These are phyloP conservation scores for Glycine latifolia DNA, from an alignment of 306 rosid species.

Conservation along the genomic window DNA sequence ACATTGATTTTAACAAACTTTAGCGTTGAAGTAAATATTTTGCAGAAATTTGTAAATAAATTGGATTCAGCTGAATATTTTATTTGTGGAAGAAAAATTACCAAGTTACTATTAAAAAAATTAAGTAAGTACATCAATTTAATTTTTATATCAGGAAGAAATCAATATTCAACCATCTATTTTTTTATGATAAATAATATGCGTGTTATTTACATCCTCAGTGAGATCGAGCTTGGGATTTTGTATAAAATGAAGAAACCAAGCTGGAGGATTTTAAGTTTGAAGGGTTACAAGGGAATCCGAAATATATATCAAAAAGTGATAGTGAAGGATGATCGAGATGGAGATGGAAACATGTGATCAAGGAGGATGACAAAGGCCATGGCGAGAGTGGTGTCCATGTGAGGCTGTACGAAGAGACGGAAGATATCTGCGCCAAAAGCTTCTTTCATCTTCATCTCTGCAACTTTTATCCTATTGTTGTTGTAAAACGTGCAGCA, in stretches of 20 bases:
- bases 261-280: constrained; percentile 40
- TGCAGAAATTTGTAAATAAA: no score
- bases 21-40: no score
- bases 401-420: constrained; percentile 61
- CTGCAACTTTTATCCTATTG: constrained; percentile 65
- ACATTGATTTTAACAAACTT: no score
- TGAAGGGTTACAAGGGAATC: background rate
- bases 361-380: constrained; percentile 71
- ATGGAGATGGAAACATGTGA: constrained; percentile 63
- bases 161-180: background rate
- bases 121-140: no score
- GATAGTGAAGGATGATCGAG: background rate
- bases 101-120: no score
- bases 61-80: background rate
- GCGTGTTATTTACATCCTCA: constrained; percentile 4
- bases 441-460: constrained; percentile 72
- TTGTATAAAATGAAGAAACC: constrained; percentile 58
- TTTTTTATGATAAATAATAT: background rate
- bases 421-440: constrained; percentile 79
- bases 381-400: constrained; percentile 72
- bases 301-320: background rate
- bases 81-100: no score
- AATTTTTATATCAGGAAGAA: background rate
- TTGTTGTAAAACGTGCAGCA: constrained; percentile 62
- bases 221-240: constrained; percentile 49